phyloP scores from a whole-genome alignment of 345 rosid species.

The Aquilaria sinensis region DNA sequence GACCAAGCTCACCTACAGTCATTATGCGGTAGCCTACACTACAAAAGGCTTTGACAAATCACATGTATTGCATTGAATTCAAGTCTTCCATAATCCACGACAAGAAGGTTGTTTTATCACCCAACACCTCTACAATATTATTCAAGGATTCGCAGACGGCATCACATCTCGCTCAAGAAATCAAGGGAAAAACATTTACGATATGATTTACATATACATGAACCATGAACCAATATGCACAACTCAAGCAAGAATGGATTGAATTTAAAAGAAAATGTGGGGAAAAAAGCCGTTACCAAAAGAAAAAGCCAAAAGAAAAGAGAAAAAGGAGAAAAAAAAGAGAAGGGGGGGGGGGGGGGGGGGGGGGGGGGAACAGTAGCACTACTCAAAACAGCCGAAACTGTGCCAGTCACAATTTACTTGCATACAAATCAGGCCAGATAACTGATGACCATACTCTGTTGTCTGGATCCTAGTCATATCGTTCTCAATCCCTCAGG shows the following conservation, averaged over 20 bases:
- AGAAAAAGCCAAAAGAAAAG: no score
- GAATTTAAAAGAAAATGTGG: neutral
- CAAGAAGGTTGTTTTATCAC: no score
- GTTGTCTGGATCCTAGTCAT: slow-evolving; percentile 15
- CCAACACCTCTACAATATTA: neutral
- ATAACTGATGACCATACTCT: slow-evolving; percentile 6
- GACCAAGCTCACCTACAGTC: no score
- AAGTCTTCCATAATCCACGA: no score
- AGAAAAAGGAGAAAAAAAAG: no score
- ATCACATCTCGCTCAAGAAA: slow-evolving; percentile 9
- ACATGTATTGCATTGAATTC: no score
- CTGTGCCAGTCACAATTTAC: neutral
- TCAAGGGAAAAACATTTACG: slow-evolving; percentile 15
- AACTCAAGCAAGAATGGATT: slow-evolving; percentile 23
- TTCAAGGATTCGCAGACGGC: slow-evolving; percentile 1
- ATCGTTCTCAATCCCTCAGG: slow-evolving; percentile 20
- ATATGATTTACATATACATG: slow-evolving; percentile 30
- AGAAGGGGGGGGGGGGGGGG: neutral
- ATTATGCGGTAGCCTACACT: no score
- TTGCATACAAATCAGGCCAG: slow-evolving; percentile 4
- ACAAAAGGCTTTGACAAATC: no score
- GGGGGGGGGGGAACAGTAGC: neutral
- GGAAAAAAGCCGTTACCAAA: neutral
- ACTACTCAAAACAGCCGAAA: slow-evolving; percentile 12
- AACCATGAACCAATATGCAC: slow-evolving; percentile 31